Base-by-base conservation (phyloP, 306 rosid species). In the Delonix regia region DNA sequence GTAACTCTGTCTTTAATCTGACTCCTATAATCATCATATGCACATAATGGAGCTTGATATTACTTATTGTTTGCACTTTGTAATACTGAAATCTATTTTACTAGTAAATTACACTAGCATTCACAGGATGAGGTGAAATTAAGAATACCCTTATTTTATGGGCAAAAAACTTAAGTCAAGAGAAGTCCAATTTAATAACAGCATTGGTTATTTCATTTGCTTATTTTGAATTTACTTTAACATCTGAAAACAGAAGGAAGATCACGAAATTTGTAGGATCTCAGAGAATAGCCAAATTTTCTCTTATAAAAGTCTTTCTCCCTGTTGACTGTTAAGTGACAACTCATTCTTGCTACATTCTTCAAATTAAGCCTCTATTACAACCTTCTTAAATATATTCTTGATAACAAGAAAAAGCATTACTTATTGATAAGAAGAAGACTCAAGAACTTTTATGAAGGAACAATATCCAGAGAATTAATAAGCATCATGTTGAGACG, bases 401-500 rank as follows among this genome's bases (percentile, higher is more conserved):
- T 47, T 41, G 65, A 39, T 16, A 22, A 55, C 69, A 68, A 68
- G 39, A 42, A 56, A 34, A 10, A 45, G 52, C 8, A 18, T 48
- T 69, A n/a, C n/a, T 34, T 52, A 18, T 64, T n/a, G 48, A 34
- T 9, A 62, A 53, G 49, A 21, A 70, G 41, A 76, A 71, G 38
- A 19, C 41, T 63, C 19, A 10, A 65, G 24, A 64, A 42, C 69
- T 24, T 28, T 62, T 22, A 42, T 22, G 64, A 71, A 69, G 30
- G 55, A 72, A 55, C 48, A 41, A 69, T 73, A 44, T 71, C 33
- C 80, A 57, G 47, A 42, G 49, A 61, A 52, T 53, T 59, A 66
- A 49, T 19, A 57, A 78, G 78, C 67, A 65, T 74, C 76, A 66
- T 47, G 62, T 34, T 73, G 72, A 83, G 79, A 65, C 38, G 65